Conservation (phyloP, 108 stramenopile genomes). For the Cyclotella cryptica region DNA sequence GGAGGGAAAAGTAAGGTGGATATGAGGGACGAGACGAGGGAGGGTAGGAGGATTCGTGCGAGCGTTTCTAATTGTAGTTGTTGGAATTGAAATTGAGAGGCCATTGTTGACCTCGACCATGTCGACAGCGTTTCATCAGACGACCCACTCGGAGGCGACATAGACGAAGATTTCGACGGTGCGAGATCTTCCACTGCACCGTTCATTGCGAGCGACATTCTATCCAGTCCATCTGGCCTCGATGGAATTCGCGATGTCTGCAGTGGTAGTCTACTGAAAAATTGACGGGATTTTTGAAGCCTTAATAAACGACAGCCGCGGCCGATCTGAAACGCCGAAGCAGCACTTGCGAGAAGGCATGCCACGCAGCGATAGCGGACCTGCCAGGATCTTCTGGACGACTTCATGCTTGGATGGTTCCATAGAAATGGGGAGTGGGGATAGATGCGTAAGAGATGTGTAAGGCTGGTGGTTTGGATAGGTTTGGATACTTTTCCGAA, state of each 20-base stretch:
- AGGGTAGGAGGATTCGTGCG: conserved; percentile 72
- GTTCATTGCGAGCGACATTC: background rate
- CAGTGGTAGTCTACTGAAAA: background rate
- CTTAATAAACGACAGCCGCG: background rate
- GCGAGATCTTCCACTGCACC: no score
- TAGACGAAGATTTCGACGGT: no score
- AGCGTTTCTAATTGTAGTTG: conserved; percentile 49
- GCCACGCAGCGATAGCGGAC: background rate
- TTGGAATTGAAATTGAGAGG: background rate
- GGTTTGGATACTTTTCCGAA: no score
- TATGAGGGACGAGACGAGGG: conserved; percentile 54
- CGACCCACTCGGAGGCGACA: background rate
- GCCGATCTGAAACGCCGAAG: background rate
- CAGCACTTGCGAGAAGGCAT: background rate
- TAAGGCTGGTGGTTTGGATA: no score
- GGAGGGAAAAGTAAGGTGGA: conserved; percentile 68
- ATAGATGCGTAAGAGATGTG: no score
- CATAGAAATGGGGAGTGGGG: no score
- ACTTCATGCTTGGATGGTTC: no score
- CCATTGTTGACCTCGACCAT: background rate
- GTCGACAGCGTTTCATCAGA: background rate
- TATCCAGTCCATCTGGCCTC: background rate
- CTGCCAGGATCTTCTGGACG: no score
- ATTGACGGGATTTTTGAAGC: background rate
- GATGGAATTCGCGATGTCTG: background rate